Base-by-base conservation (phyloP, 768 basidiomycete genomes). In the Mycena indigotica region DNA sequence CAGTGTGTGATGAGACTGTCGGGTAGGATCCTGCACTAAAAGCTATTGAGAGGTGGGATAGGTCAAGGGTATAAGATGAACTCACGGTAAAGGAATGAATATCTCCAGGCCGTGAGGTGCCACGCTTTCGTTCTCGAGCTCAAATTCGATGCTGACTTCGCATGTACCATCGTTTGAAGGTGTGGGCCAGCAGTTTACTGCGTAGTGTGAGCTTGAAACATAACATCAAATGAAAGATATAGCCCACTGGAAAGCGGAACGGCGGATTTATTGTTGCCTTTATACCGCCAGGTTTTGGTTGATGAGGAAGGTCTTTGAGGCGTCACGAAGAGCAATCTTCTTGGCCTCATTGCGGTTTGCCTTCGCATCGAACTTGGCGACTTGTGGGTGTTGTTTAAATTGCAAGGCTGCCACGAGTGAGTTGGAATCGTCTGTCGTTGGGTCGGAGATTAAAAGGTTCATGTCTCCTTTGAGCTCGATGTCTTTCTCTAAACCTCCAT, bases 111-210 rank as follows among this genome's bases (percentile, higher is more conserved):
- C 92, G 70, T 91, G 84, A 2, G 98, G 79, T 0, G 85, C 84
- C 53, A 98, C 74, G 46, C 80, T 81, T 61, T 89, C 82, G 61
- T 93, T 90, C 69, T 96, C 94, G 45, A 98, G 88, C 70, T 98
- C 95, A 68, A 97, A 98, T 73, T 98, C 97, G 60, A 98, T 92
- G 73, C 91, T 95, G 57, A 98, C 92, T 62, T 96, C 94, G 64
- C 88, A 91, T 1, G 88, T 89, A n/a, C 94, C 94, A 59, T 93
- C 89, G 65, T 92, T 93, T 32, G 91, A 87, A 5, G 92, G 89
- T 15, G 93, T 88, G 13, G 95, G 97, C 95, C 95, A 98, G 74
- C 93, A 95, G 69, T 93, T 99, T 70, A 99, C 95, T 95, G 55
- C 16, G 30, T 45, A 3, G 48, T n/a, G 35, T 38, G 12, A 41